Base-by-base conservation (phyloP, 2,329 filamentous ascomycete genomes). In the Beauveria rudraprayagi region DNA sequence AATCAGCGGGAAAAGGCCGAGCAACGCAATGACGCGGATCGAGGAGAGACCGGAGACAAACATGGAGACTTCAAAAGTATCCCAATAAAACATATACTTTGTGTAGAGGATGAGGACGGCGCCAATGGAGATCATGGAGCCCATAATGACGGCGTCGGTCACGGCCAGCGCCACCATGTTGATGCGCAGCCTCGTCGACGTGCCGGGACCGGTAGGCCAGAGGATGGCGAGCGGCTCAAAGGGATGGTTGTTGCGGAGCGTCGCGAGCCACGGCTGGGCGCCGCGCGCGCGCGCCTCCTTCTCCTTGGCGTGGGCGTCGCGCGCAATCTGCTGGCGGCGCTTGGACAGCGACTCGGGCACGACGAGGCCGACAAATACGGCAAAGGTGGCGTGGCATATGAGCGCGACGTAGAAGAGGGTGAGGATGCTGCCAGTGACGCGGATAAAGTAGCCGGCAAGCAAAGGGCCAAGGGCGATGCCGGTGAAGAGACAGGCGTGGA, bases 391-490 rank as follows among this genome's bases (percentile, higher is more conserved):
- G 70, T 97, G 91, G 62, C 89, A 88, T 3, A 75, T 85, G 14
- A 96, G 73, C 0, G 88, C 86, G 44, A 92, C 78, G 71, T 95
- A 96, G 72, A 99, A 97, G 52, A 96, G 83, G n/a, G 85, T 83
- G 7, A 97, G 72, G 17, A 95, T 79, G 48, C 83, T 84, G 8
- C 90, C 89, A 0, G 90, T 92, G 72, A 80, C 82, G 67, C 89
- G 84, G 68, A 96, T 88, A 48, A 97, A 78, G 66, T 90, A 88
- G 2, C 89, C 92, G 0, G 92, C 88, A 24, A 96, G 70, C 3
- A 95, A 80, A 8, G 94, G 94, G 0, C 94, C 94, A 37, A 93
- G 75, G 0, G 94, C 93, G 51, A 97, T 84, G n/a, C 94, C 94
- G 1, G 83, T 82, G 72, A 96, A 97, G 9, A 99, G 79, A 66